Evolutionary conservation across 2,329 filamentous ascomycete genomes (phyloP), one percentile per base, ranked within the genome.

Genomic region (Colletotrichum viniferum): DNA sequence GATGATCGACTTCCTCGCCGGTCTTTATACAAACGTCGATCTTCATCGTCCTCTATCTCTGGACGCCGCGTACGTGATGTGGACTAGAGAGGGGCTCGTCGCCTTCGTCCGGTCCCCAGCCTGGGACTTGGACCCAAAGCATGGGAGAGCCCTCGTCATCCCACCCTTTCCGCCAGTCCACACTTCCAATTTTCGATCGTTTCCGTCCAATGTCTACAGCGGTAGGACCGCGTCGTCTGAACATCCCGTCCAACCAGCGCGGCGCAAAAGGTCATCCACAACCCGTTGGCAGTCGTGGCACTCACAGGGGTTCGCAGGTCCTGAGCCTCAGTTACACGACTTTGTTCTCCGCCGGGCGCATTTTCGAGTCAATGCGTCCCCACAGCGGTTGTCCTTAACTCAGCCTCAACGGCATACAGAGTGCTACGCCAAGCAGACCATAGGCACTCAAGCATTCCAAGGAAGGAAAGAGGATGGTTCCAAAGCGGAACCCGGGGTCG

Each of bases 231-330:
- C 34, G n/a, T 52, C 60, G 34, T 74, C 60, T 30, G 58, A 52
- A 70, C 21, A 65, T 24, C 8, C 43, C 26, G 21, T 48, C 71
- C 71, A 74, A 74, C 71, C 71, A 74, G 66, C 36, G n/a, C 5
- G 24, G 34, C 34, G 71, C 34, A 70, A 74, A 74, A 74, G 66
- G 71, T 70, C 66, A 74, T 74, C 34, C 58, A 64, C 71, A 18
- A 52, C 60, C 71, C 71, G 60, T 69, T 62, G 26, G 43, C 43
- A 24, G 65, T 69, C 58, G 48, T 34, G 56, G 64, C 43, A 52
- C 58, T 48, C 43, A 67, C 66, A 64, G 48, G 71, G 65, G 43
- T 43, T 64, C 71, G 12, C 43, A 52, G n/a, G 43, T 52, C 43
- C 43, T 60, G 71, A 70, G 71, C 71, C 65, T 74, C 71, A 70